Conservation (phyloP, 768 basidiomycete genomes). For the Leccinellum luteum region DNA sequence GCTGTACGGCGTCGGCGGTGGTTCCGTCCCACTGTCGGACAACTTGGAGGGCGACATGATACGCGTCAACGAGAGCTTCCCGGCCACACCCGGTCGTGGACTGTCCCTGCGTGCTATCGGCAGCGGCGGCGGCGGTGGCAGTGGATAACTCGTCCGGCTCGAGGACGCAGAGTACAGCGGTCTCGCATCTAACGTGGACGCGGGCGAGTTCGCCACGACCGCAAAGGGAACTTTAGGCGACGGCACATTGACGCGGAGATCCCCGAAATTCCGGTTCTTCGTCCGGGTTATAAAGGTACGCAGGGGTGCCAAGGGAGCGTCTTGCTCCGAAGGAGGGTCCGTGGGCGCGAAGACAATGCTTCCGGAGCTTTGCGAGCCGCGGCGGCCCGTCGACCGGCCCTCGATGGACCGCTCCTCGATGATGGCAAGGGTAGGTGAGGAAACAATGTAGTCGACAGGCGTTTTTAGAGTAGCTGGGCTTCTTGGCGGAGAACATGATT, state of each 20-base stretch:
- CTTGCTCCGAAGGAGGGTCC: slow-evolving; percentile 15
- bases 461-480: slow-evolving; percentile 33
- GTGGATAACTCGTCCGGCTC: background rate
- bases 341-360: slow-evolving; percentile 24
- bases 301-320: slow-evolving; percentile 15
- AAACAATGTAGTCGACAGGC: slow-evolving; percentile 29
- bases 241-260: slow-evolving; percentile 31
- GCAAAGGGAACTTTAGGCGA: slow-evolving; percentile 17
- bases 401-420: slow-evolving; percentile 37
- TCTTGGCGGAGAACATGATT: slow-evolving; percentile 31
- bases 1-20: slow-evolving; percentile 19
- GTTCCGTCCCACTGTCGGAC: slow-evolving; percentile 5
- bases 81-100: slow-evolving; percentile 10
- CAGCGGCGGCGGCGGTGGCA: background rate
- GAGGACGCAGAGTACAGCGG: background rate
- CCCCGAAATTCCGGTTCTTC: slow-evolving; percentile 30
- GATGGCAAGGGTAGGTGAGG: slow-evolving; percentile 32
- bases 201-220: slow-evolving; percentile 13
- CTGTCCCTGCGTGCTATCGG: background rate
- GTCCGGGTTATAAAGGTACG: slow-evolving; percentile 9
- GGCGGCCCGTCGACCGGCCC: slow-evolving; percentile 9
- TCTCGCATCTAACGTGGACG: slow-evolving; percentile 9
- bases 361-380: slow-evolving; percentile 18
- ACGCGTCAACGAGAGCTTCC: slow-evolving; percentile 27
- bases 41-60: slow-evolving; percentile 23